A percentile compares a stretch with the other conserved stretches of the same genome.
Evolutionary conservation across 1,284 basidiomycete species (phyloP).

Genomic region (Ceratobasidium sp.): DNA sequence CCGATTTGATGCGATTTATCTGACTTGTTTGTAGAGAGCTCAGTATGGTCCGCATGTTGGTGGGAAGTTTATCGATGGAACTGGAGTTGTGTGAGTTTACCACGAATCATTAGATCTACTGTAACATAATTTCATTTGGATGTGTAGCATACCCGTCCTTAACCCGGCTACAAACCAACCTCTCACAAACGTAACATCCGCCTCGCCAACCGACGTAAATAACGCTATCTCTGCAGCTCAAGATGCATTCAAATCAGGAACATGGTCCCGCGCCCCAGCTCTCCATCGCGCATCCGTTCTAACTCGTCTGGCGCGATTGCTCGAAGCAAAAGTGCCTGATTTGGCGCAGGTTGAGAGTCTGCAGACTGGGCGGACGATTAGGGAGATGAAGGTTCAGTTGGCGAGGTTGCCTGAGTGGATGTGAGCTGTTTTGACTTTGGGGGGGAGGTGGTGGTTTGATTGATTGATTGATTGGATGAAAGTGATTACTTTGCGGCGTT

Average conservation of each 20-base stretch:
- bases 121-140: too few species aligned
- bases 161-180: conserved; percentile 77
- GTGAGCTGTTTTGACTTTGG: conserved; percentile 61
- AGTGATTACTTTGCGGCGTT: conserved; percentile 84
- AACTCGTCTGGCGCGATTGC: conserved; percentile 71
- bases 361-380: conserved; percentile 69
- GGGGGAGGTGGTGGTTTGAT: background rate
- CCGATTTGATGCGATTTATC: background rate
- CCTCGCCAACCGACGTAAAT: conserved; percentile 66
- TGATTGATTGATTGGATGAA: background rate
- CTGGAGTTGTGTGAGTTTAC: conserved; percentile 39
- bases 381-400: conserved; percentile 84
- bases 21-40: conserved; percentile 28
- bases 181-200: conserved; percentile 60
- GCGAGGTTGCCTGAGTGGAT: conserved; percentile 84
- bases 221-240: conserved; percentile 70
- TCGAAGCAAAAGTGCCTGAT: conserved; percentile 70
- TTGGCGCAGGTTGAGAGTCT: conserved; percentile 77
- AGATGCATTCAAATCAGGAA: conserved; percentile 70
- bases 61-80: conserved; percentile 45
- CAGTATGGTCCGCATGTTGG: conserved; percentile 47
- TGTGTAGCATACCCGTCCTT: conserved; percentile 68
- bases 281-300: conserved; percentile 75
- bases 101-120: too few species aligned
- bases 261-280: conserved; percentile 75